Evolutionary conservation across 2,329 filamentous ascomycete species (phyloP).

Genomic region (Cladosporium velox): DNA sequence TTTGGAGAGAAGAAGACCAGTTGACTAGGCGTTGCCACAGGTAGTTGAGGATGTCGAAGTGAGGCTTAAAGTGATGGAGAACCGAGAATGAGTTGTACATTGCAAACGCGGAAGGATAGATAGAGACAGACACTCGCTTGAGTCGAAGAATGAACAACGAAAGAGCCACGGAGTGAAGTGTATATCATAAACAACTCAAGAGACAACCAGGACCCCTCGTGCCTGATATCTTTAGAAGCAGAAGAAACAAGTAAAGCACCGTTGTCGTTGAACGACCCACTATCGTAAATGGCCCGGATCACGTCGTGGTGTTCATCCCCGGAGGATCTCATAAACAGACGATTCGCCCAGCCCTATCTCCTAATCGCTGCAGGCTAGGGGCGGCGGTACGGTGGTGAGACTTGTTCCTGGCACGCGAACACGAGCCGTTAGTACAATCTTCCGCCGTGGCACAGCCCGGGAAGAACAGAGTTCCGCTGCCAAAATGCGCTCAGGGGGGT

Average conservation of each 20-base stretch:
- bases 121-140: not conserved
- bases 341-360: conserved; percentile 13
- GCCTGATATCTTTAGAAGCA: conserved; percentile 20
- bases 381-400: conserved; percentile 17
- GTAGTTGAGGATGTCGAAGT: conserved; percentile 10
- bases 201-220: not conserved
- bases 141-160: not conserved
- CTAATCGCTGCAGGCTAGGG: conserved; percentile 7
- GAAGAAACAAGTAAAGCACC: conserved; percentile 2
- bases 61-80: conserved; percentile 13
- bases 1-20: conserved; percentile 10
- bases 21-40: conserved; percentile 13
- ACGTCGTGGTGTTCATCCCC: conserved; percentile 13
- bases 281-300: conserved; percentile 19
- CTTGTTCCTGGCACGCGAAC: conserved; percentile 1
- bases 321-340: conserved; percentile 21
- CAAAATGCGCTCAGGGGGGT: not conserved
- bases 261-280: conserved; percentile 17
- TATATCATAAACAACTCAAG: not conserved
- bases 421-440: conserved; percentile 18
- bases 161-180: not conserved
- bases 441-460: not conserved
- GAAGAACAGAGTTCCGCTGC: conserved; percentile 12
- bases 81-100: conserved; percentile 13
- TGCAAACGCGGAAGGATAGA: not conserved